Base-by-base conservation (phyloP, 345 rosid species). In the Ricinus communis region DNA sequence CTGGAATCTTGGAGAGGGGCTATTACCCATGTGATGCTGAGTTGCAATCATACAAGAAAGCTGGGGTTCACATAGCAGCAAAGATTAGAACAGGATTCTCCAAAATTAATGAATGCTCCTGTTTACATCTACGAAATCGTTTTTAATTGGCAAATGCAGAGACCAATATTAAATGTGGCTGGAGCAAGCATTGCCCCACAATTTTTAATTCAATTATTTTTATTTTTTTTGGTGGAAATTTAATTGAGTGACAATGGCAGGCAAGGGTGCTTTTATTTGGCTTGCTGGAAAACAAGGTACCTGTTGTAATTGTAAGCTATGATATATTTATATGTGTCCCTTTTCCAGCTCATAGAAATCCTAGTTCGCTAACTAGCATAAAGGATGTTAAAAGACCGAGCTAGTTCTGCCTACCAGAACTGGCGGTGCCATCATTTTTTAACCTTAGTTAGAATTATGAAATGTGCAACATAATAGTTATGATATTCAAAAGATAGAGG, bases 21-120 rank as follows among this genome's bases (percentile, higher is more conserved):
- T 9, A 18, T n/a, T 50, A 24, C 22, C 54, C 66, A 49, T 45
- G 62, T 57, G 67, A 55, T 46, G 67, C 62, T 50, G 60, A 70
- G 62, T 38, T 56, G 54, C 36, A 14, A 21, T 64, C 66, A 24
- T 49, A 12, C 21, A 13, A 57, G 62, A 15, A 54, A 21, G 15
- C 18, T 3, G 1, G 47, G 71, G 65, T 18, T 59, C 0, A 0
- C 4, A 12, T 3, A 33, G 16, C 56, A 33, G 5, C 24, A 11
- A n/a, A 30, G 19, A 43, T 3, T 4, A 43, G 45, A 46, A 4
- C 15, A 19, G 53, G 68, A 1, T 31, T 53, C 31, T 16, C 24
- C 43, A 21, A 36, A 62, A 19, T 38, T 36, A 62, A 36, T 46
- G 56, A 24, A 25, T 47, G 69, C 8, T 28, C 7, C 19, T 65